Conservation (phyloP, 768 basidiomycete genomes). For the Chalciporus sphaerocephalus region DNA sequence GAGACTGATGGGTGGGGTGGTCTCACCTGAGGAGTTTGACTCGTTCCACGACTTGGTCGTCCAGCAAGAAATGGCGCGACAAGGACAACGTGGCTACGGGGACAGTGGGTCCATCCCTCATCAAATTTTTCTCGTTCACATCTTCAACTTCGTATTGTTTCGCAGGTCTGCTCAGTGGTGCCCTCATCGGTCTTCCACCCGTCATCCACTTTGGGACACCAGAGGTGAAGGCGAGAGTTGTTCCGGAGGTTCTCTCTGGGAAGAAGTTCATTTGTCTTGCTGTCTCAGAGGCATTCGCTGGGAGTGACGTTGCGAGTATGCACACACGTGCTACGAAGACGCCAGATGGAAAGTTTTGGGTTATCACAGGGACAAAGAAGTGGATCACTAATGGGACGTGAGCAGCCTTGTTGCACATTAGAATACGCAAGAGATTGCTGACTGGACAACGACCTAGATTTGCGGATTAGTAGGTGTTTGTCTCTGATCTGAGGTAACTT, state of each 20-base stretch:
- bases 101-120: slow-evolving; percentile 48
- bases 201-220: slow-evolving; percentile 76
- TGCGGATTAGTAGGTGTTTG: background rate
- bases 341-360: slow-evolving; percentile 79
- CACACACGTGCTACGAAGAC: slow-evolving; percentile 74
- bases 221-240: slow-evolving; percentile 50
- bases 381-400: slow-evolving; percentile 79
- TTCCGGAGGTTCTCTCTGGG: slow-evolving; percentile 66
- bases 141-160: background rate
- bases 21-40: slow-evolving; percentile 49
- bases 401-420: slow-evolving; percentile 14
- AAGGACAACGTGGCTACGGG: slow-evolving; percentile 70
- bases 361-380: slow-evolving; percentile 81
- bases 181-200: slow-evolving; percentile 81
- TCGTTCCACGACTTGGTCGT: slow-evolving; percentile 86
- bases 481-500: background rate
- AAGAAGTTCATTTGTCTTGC: slow-evolving; percentile 86
- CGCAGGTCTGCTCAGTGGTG: slow-evolving; percentile 59
- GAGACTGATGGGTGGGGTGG: slow-evolving; percentile 52
- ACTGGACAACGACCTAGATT: background rate
- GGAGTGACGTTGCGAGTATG: slow-evolving; percentile 78
- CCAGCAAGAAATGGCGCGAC: slow-evolving; percentile 71
- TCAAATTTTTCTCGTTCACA: background rate
- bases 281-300: slow-evolving; percentile 86
- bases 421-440: background rate